phyloP scores from a whole-genome alignment of 2,329 filamentous ascomycete species.

The Venturia pyrina region DNA sequence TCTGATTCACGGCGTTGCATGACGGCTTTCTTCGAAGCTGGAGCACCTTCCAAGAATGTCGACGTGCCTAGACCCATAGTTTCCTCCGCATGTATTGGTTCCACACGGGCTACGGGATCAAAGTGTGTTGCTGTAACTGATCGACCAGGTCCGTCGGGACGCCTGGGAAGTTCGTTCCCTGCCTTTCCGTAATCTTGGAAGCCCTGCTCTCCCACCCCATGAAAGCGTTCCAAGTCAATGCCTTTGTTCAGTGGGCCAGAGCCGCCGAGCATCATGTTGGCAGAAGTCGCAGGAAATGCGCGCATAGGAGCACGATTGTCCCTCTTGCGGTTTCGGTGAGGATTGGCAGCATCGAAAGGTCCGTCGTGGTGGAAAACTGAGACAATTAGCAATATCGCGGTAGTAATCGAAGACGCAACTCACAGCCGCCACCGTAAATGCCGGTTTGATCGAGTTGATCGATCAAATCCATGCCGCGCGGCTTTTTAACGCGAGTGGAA shows the following conservation, averaged over 20 bases:
- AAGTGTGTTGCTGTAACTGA: constrained; percentile 35
- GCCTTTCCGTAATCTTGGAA: constrained; percentile 66
- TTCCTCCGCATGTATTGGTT: constrained; percentile 75
- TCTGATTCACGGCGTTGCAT: constrained; percentile 69
- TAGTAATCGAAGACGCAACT: constrained; percentile 31
- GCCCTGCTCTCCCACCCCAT: constrained; percentile 77
- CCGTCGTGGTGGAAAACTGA: constrained; percentile 95
- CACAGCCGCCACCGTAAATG: constrained; percentile 86
- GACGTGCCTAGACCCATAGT: constrained; percentile 80
- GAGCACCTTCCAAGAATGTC: constrained; percentile 90
- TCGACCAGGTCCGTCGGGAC: constrained; percentile 29
- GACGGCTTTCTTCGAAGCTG: constrained; percentile 71
- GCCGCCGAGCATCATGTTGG: constrained; percentile 86
- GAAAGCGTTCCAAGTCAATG: constrained; percentile 77
- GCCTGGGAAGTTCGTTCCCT: constrained; percentile 16
- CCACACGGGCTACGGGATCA: constrained; percentile 56
- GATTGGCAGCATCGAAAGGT: constrained; percentile 92
- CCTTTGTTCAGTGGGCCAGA: constrained; percentile 72
- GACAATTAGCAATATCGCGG: not conserved
- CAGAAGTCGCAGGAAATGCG: constrained; percentile 84
- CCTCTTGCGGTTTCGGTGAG: constrained; percentile 80
- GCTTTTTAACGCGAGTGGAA: constrained; percentile 25
- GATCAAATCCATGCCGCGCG: constrained; percentile 67
- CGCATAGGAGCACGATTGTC: constrained; percentile 85
- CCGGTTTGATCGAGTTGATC: constrained; percentile 94